These are phyloP conservation scores for Ganoderma meredithae DNA, from an alignment of 1,284 basidiomycete genomes.

Conservation along the genomic window DNA sequence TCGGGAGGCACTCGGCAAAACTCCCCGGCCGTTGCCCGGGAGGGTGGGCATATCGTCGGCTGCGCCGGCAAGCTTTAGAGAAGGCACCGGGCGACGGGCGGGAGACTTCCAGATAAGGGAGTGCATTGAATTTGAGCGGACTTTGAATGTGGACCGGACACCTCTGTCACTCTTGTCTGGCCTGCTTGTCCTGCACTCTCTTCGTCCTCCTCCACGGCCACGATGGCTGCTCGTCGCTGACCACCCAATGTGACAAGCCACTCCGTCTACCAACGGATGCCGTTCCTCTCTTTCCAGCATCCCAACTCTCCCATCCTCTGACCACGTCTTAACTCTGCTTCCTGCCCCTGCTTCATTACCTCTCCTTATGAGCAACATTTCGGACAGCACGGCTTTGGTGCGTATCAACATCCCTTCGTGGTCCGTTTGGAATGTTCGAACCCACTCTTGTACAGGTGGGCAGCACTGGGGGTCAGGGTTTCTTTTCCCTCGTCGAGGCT, in stretches of 20 bases:
- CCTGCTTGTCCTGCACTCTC: slow-evolving; percentile 15
- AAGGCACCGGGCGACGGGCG: slow-evolving; percentile 16
- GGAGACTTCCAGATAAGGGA: slow-evolving; percentile 24
- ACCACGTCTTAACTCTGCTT: slow-evolving; percentile 22
- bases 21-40: neutral
- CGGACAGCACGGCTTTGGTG: slow-evolving; percentile 23
- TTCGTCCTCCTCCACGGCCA: slow-evolving; percentile 27
- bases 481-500: slow-evolving; percentile 72
- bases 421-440: neutral
- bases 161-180: slow-evolving; percentile 20
- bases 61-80: slow-evolving; percentile 12
- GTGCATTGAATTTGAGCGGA: slow-evolving; percentile 35
- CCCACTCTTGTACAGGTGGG: slow-evolving; percentile 23
- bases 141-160: slow-evolving; percentile 29
- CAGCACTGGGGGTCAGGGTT: slow-evolving; percentile 45
- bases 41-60: neutral
- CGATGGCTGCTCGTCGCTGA: slow-evolving; percentile 31
- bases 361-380: slow-evolving; percentile 22
- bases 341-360: slow-evolving; percentile 15
- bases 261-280: slow-evolving; percentile 22
- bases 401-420: slow-evolving; percentile 4
- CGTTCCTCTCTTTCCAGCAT: slow-evolving; percentile 16
- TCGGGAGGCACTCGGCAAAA: neutral
- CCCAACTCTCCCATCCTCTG: slow-evolving; percentile 9
- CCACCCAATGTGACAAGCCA: slow-evolving; percentile 26